Percentiles rank a stretch among this genome's conserved stretches.
Conservation (phyloP, 495 filamentous ascomycete genomes). For the Annulohypoxylon bovei region DNA sequence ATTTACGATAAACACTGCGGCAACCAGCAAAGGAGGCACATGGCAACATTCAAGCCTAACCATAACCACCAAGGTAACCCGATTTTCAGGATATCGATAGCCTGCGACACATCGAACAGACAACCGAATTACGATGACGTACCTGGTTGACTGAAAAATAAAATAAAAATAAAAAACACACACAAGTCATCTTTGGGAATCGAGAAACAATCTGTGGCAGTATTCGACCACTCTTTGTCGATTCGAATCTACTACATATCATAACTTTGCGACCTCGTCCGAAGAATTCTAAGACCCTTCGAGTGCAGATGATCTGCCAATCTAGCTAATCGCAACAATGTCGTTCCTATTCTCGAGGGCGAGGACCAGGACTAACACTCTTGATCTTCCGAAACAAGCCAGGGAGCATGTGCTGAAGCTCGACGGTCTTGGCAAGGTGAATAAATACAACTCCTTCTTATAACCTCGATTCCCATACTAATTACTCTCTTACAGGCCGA, state of each 20-base stretch:
- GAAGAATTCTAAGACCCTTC: neutral
- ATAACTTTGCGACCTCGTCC: constrained; percentile 4
- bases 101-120: neutral
- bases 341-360: constrained; percentile 90
- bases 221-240: constrained; percentile 3
- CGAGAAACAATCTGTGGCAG: neutral
- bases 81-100: constrained; percentile 23
- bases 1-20: constrained; percentile 38
- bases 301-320: constrained; percentile 15
- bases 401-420: constrained; percentile 64
- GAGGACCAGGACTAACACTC: constrained; percentile 65
- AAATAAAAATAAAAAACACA: too few species aligned
- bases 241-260: constrained; percentile 5
- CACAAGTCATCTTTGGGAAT: neutral
- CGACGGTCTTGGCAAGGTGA: constrained; percentile 60
- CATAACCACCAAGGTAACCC: constrained; percentile 23
- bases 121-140: constrained; percentile 12
- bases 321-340: constrained; percentile 61
- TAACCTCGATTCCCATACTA: neutral
- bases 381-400: constrained; percentile 62
- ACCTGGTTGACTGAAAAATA: constrained; percentile 23
- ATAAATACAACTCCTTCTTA: constrained; percentile 47
- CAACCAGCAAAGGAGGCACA: constrained; percentile 36
- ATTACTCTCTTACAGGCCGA: constrained; percentile 61
- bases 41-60: constrained; percentile 23